phyloP scores from a whole-genome alignment of 208 protist species.

The Acanthamoeba healyi region DNA sequence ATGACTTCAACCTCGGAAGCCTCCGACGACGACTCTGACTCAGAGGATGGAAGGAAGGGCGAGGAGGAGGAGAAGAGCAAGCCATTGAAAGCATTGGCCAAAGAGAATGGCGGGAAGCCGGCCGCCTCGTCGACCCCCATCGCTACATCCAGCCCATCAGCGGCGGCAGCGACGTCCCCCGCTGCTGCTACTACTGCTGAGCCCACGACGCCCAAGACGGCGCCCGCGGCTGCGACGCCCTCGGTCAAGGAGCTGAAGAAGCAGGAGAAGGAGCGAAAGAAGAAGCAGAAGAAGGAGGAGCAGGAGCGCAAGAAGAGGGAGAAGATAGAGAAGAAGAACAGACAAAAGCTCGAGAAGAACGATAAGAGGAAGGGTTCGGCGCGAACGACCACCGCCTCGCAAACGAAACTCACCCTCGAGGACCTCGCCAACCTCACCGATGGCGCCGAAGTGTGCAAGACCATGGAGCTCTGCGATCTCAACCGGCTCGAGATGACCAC shows the following conservation, averaged over 20 bases:
- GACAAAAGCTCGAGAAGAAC: constrained; percentile 33
- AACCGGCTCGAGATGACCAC: constrained; percentile 22
- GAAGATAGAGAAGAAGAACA: constrained; percentile 65
- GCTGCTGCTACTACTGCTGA: neutral
- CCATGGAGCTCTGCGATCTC: constrained; percentile 74
- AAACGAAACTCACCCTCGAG: constrained; percentile 60
- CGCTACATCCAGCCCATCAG: neutral
- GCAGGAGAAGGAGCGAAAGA: constrained; percentile 56
- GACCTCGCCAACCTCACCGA: constrained; percentile 46
- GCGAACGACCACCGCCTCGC: neutral
- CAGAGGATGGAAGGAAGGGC: neutral
- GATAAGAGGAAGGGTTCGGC: constrained; percentile 20
- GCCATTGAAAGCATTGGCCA: constrained; percentile 32
- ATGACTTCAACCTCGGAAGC: constrained; percentile 9
- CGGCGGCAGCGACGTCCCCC: neutral
- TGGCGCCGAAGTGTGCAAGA: constrained; percentile 55
- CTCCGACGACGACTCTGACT: constrained; percentile 11
- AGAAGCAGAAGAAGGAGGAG: constrained; percentile 38
- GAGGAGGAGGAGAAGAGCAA: constrained; percentile 58
- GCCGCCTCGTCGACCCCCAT: neutral
- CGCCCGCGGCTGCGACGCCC: neutral
- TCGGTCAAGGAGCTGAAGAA: constrained; percentile 45
- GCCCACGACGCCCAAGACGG: neutral
- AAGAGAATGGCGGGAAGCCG: constrained; percentile 45
- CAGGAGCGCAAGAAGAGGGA: constrained; percentile 33